Evolutionary conservation across 148 eudicot genomes (phyloP), one percentile per base, ranked within the genome.

Genomic region (Bassia scoparia): DNA sequence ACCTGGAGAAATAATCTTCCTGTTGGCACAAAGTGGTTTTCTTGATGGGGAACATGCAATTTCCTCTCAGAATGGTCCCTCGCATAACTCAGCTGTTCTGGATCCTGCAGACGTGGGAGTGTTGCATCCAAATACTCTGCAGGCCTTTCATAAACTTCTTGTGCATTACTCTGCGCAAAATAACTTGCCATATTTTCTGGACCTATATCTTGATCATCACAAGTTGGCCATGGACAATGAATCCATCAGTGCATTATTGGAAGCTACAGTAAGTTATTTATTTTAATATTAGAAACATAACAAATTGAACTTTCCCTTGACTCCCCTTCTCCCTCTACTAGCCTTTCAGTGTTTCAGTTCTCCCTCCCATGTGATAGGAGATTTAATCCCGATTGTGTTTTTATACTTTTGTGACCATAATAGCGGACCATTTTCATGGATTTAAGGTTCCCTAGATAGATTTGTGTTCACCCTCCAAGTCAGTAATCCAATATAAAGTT

Each of bases 161-260:
- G 75, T 90, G 73, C 88, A 80, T 62, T 81, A 87, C 75, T 86
- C 89, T 68, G 81, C 86, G 37, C 86, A 85, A 73, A 82, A 83
- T 82, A 92, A 86, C 82, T 81, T 95, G 90, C 97, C 93, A 62
- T 80, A 85, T 83, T 83, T 95, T 71, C 81, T 95, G 71, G 97
- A 95, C 76, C 84, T 95, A 64, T 95, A 88, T 85, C 92, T 95
- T 80, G 99, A 95, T 81, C 86, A 82, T 83, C 96, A 92, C 77
- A 86, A 78, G 76, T 84, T 95, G 85, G 94, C 87, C 78, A 67
- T 81, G 68, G 90, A 88, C 80, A 74, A 80, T 54, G 87, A 83
- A 49, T 73, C 87, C 37, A 84, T 92, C 69, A 83, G 82, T 69
- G 58, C 68, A 61, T 74, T 95, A 70, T 88, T 68, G 70, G 87